These are phyloP conservation scores for Aspergillus texensis DNA, from an alignment of 2,329 filamentous ascomycete species.

Conservation along the genomic window DNA sequence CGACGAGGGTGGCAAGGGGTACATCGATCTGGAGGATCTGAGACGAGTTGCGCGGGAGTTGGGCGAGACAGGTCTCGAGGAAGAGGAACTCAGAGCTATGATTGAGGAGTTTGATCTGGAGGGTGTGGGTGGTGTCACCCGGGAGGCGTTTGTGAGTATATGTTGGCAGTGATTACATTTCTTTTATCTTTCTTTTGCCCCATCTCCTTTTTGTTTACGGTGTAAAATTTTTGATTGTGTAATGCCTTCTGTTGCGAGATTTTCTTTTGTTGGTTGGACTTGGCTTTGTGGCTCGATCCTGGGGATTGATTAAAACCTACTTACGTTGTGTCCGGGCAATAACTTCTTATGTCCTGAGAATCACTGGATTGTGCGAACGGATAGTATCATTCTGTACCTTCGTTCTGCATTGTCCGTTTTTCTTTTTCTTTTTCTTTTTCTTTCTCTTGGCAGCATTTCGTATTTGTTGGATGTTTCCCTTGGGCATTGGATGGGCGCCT, in stretches of 20 bases:
- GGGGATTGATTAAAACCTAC: not conserved
- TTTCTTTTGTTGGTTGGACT: not conserved
- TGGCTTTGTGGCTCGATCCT: not conserved
- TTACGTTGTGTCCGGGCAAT: not conserved
- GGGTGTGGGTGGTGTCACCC: constrained; percentile 75
- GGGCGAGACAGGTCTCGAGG: constrained; percentile 82
- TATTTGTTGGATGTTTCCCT: constrained; percentile 4
- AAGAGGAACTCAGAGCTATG: constrained; percentile 92
- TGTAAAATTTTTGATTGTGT: constrained; percentile 6
- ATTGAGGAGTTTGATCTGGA: constrained; percentile 97
- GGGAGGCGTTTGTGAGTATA: constrained; percentile 68
- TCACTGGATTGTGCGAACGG: not conserved
- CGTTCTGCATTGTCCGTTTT: constrained; percentile 1
- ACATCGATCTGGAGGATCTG: constrained; percentile 86
- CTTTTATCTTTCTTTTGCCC: constrained; percentile 6
- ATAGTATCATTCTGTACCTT: not conserved
- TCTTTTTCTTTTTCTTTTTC: not conserved
- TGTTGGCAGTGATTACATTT: constrained; percentile 54
- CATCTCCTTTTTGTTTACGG: constrained; percentile 7
- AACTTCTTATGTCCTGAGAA: not conserved
- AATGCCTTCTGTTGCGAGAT: not conserved
- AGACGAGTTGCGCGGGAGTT: constrained; percentile 85
- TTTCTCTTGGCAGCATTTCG: not conserved
- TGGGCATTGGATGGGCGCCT: constrained; percentile 24
- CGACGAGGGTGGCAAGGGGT: constrained; percentile 87